Evolutionary conservation across 1,139 yeast species (phyloP), one percentile per base, ranked within the genome.

Genomic region (Nadsonia starkeyi-henricii): DNA sequence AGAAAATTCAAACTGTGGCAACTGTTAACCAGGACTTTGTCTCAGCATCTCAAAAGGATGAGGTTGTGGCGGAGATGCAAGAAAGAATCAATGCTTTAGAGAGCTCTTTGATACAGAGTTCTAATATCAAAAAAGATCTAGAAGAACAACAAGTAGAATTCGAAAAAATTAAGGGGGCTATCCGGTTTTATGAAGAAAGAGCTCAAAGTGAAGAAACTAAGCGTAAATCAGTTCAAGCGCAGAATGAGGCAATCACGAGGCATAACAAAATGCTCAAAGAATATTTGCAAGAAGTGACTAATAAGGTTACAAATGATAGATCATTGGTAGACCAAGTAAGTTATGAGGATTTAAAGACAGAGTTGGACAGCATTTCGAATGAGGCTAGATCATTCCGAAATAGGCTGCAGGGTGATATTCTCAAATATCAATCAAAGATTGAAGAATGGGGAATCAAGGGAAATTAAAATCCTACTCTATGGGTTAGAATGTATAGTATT

Each of bases 1-100:
- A 83, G 59, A 72, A 71, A 55, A 83, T 84, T 55, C 73, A 74
- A 52, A 81, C 86, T 19, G 64, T 68, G 17, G 93, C 89, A 0
- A 72, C 60, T 20, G 62, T 71, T 47, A 75, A 75, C 55, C 69
- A 71, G 52, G 75, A 71, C 48, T 62, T 67, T 45, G 60, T 69
- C 2, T 61, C 65, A 8, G 67, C 64, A 2, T 66, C 64, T 4
- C 67, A 68, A 48, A 51, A 67, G 9, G 71, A 65, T 45, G 59
- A 59, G 50, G 59, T 65, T 42, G 58, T 72, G 9, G 61, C 60
- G 41, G 65, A 64, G 47, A 69, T 72, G 73, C 71, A 70, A 54
- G 55, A 55, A 13, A 69, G 68, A 48, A 68, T 73, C 49, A 62
- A 61, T 19, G 55, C 54, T 5, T 61, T 73, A 36, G 72, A 70